Base-by-base conservation (phyloP, 2,329 filamentous ascomycete genomes). In the Aspergillus bombycis region DNA sequence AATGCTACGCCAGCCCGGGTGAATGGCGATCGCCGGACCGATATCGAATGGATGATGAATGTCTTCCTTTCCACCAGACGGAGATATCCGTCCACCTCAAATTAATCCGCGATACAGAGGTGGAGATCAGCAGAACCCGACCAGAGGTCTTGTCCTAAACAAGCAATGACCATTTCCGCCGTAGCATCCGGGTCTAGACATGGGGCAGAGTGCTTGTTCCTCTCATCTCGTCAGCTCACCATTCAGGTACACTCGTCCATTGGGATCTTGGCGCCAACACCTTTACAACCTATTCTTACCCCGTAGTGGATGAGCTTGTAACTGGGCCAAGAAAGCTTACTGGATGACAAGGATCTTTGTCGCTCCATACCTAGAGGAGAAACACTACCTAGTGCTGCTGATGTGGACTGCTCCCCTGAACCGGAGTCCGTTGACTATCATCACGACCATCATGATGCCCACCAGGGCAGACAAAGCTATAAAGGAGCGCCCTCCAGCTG, bases 401-500 rank as follows among this genome's bases (percentile, higher is more conserved):
- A 32, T 45, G 50, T 60, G 58, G 58, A 60, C 36, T 38, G 32
- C 55, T 50, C 48, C 64, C 45, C 61, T 63, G 56, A 61, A 60
- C 55, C 58, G 58, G 66, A 54, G 32, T 55, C 46, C 32, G 58
- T 45, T 43, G 41, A 55, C 32, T 32, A 52, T 52, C 32, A 21
- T n/a, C 12, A 50, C 30, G 26, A 45, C 32, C 32, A 23, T 58
- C 32, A 36, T 38, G 46, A 54, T 50, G 36, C 12, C 52, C 36
- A 56, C 45, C 36, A 26, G 38, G 16, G 36, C 32, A 32, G 59
- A 46, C 41, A 45, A 64, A 65, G 32, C 56, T 74, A 75, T 74
- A 75, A 75, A 73, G 67, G 12, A 60, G 57, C 36, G 38, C 19
- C 62, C 26, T 57, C 69, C 63, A 41, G 59, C 46, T 54, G 26